A percentile compares a stretch with the other conserved stretches of the same genome.
Conservation (phyloP, 371 early-diverging fungal genomes). For the Mucor velutinosus region DNA sequence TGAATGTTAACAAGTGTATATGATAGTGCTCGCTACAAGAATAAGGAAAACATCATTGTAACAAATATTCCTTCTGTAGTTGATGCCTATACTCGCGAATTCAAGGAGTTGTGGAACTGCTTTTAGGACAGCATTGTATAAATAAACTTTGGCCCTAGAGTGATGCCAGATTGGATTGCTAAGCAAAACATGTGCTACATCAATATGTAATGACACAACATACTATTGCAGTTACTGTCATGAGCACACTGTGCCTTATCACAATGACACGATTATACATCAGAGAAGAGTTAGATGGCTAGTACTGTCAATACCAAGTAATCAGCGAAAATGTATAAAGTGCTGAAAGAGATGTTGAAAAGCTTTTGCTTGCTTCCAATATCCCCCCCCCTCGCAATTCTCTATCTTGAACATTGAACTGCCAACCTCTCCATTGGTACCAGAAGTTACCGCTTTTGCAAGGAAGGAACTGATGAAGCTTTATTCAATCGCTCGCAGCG, state of each 20-base stretch:
- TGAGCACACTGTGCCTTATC: too few species aligned
- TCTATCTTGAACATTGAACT: not conserved
- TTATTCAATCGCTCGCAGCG: not conserved
- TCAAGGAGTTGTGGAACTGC: constrained; percentile 55
- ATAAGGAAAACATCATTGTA: constrained; percentile 62
- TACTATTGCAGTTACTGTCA: too few species aligned
- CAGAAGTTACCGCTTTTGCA: not conserved
- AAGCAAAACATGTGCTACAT: too few species aligned
- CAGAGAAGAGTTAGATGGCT: too few species aligned
- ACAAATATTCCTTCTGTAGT: constrained; percentile 59
- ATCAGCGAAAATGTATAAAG: not conserved
- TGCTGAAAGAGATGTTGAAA: constrained; percentile 1
- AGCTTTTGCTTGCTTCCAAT: not conserved
- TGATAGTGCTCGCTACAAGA: constrained; percentile 56
- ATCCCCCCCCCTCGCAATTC: not conserved
- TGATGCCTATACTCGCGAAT: constrained; percentile 52
- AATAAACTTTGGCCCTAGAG: not conserved
- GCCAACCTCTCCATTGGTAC: not conserved
- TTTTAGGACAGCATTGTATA: constrained; percentile 38
- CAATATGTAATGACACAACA: too few species aligned
- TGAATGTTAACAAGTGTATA: not conserved
- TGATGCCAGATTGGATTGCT: not conserved
- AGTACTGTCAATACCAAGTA: too few species aligned
- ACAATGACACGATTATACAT: too few species aligned
- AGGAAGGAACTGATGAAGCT: not conserved